Evolutionary conservation across 768 basidiomycete species (phyloP).

Genomic region (Lepiota subincarnata): DNA sequence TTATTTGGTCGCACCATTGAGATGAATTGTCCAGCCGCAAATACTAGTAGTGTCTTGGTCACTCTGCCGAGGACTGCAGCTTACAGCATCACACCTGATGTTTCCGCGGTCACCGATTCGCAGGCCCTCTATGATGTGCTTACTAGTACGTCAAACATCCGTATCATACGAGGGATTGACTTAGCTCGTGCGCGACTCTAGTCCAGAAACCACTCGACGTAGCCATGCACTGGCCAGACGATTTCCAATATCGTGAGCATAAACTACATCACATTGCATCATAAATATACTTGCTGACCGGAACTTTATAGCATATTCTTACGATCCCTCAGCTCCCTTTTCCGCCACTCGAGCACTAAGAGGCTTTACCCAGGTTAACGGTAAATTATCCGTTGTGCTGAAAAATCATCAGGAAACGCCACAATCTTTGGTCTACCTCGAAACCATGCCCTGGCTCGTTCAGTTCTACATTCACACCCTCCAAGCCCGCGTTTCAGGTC

Average conservation of each 20-base stretch:
- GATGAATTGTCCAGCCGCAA: constrained; percentile 67
- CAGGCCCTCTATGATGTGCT: constrained; percentile 46
- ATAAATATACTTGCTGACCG: background rate
- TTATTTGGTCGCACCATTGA: constrained; percentile 66
- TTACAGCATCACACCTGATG: constrained; percentile 52
- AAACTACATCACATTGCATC: background rate
- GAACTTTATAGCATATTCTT: background rate
- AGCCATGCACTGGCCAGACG: constrained; percentile 49
- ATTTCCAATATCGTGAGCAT: constrained; percentile 61
- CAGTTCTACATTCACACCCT: constrained; percentile 86
- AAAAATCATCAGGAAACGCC: constrained; percentile 49
- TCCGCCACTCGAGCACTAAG: constrained; percentile 67
- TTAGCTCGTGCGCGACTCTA: constrained; percentile 17
- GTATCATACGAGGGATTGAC: constrained; percentile 8
- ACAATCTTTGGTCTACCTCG: constrained; percentile 65
- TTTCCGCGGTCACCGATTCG: constrained; percentile 29
- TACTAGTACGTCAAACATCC: constrained; percentile 31
- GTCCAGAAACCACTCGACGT: constrained; percentile 50
- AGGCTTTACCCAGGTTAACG: constrained; percentile 73
- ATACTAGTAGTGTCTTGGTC: constrained; percentile 51
- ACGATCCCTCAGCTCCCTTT: constrained; percentile 41
- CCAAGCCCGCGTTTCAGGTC: constrained; percentile 42
- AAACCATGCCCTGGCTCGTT: constrained; percentile 92
- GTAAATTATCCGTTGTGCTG: constrained; percentile 64
- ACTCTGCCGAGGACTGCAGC: constrained; percentile 36